Evolutionary conservation across 768 basidiomycete genomes (phyloP).

Genomic region (Tulasnella sp.): DNA sequence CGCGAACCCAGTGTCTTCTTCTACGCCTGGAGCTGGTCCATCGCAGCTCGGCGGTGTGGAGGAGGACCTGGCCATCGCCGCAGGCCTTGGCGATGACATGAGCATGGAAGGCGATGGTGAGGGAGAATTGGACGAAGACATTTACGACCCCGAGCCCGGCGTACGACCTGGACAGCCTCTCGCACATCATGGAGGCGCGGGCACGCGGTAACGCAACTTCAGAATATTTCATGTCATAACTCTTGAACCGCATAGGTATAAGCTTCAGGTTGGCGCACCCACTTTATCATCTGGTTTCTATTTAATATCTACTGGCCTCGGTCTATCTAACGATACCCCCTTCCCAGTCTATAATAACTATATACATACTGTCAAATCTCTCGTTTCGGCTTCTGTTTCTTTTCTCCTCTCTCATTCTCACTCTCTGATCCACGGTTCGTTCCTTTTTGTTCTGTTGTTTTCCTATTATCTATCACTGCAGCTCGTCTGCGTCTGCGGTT

Average conservation of each 20-base stretch:
- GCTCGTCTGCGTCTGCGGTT: background rate
- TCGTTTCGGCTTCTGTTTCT: background rate
- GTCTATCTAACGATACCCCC: background rate
- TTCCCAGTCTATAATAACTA: background rate
- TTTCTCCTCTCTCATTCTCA: background rate
- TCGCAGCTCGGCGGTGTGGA: background rate
- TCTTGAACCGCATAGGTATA: background rate
- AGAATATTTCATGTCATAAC: background rate
- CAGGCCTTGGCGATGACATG: constrained; percentile 12
- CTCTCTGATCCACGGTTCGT: background rate
- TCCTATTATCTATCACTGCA: background rate
- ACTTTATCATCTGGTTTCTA: background rate
- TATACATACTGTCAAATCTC: background rate
- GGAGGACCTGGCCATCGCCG: constrained; percentile 13
- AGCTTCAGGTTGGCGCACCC: background rate
- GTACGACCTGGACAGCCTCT: background rate
- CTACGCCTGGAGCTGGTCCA: background rate
- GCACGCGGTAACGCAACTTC: background rate
- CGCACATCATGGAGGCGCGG: background rate
- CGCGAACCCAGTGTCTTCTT: background rate
- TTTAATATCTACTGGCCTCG: constrained; percentile 1
- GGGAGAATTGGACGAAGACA: constrained; percentile 16
- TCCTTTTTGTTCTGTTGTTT: background rate
- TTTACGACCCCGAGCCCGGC: constrained; percentile 6
- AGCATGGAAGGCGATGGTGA: constrained; percentile 19